These are phyloP conservation scores for Penicillium bovifimosum DNA, from an alignment of 495 filamentous ascomycete species.

Conservation along the genomic window DNA sequence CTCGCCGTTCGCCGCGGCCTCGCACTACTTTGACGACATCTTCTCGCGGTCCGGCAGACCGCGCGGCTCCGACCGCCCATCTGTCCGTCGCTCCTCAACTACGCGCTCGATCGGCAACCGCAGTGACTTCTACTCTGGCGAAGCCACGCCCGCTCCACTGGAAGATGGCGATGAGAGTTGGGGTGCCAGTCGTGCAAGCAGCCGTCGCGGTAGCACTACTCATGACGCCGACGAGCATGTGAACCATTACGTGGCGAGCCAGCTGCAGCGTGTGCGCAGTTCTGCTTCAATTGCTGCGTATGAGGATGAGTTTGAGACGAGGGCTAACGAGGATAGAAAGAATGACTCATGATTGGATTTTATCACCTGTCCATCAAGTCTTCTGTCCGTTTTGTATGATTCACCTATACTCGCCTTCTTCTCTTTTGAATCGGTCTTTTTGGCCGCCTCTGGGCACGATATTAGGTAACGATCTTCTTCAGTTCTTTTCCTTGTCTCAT, in stretches of 20 bases:
- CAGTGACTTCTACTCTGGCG: constrained; percentile 64
- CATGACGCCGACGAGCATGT: constrained; percentile 58
- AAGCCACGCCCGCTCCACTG: constrained; percentile 20
- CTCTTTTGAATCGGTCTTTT: not conserved
- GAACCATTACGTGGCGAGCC: constrained; percentile 63
- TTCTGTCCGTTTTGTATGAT: not conserved
- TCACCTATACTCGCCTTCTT: no score
- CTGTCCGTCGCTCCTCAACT: constrained; percentile 75
- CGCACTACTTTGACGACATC: constrained; percentile 93
- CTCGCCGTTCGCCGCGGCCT: constrained; percentile 72
- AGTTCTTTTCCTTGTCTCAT: not conserved
- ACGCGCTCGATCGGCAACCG: constrained; percentile 77
- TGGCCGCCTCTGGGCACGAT: not conserved
- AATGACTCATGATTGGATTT: constrained; percentile 9
- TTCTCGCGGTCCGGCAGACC: constrained; percentile 51
- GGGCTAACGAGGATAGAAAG: constrained; percentile 29
- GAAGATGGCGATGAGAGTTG: constrained; percentile 31
- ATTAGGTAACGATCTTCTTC: not conserved
- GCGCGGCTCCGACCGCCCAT: constrained; percentile 33
- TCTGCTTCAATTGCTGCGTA: constrained; percentile 46
- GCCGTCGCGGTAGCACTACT: constrained; percentile 25
- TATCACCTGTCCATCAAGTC: not conserved
- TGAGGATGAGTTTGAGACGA: constrained; percentile 58
- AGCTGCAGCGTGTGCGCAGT: constrained; percentile 59
- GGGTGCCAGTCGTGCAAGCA: constrained; percentile 26